phyloP scores from a whole-genome alignment of 2,329 filamentous ascomycete genomes.

The Ophiostoma ips region DNA sequence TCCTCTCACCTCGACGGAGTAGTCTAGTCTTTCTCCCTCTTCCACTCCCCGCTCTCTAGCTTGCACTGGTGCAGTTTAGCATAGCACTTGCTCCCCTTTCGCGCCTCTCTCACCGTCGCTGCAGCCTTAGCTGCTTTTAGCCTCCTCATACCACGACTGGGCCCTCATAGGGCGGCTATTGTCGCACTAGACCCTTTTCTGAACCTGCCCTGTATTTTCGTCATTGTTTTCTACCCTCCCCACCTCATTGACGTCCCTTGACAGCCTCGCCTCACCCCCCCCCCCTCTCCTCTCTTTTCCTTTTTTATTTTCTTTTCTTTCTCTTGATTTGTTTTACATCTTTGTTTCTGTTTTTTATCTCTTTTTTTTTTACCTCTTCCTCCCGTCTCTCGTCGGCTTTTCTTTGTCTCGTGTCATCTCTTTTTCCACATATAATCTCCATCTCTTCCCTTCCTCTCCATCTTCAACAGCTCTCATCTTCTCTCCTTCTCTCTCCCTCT shows the following conservation, averaged over 20 bases:
- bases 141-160: background rate
- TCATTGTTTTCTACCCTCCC: slow-evolving; percentile 1
- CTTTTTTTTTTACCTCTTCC: background rate
- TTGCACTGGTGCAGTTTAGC: too few species aligned
- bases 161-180: slow-evolving; percentile 3
- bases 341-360: background rate
- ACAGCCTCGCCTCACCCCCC: slow-evolving; percentile 5
- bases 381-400: background rate
- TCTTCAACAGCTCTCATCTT: background rate
- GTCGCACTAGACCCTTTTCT: slow-evolving; percentile 1
- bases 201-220: background rate
- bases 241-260: slow-evolving; percentile 5
- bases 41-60: background rate
- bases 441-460: background rate
- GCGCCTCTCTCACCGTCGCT: background rate
- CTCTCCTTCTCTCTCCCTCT: background rate
- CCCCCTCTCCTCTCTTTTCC: background rate
- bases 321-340: background rate
- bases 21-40: too few species aligned
- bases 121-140: background rate
- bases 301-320: background rate
- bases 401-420: background rate
- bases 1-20: too few species aligned
- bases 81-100: background rate
- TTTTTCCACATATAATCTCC: background rate